A percentile compares a stretch with the other conserved stretches of the same genome.
Conservation (phyloP, 2,329 filamentous ascomycete genomes). For the Apiospora saccharicola region DNA sequence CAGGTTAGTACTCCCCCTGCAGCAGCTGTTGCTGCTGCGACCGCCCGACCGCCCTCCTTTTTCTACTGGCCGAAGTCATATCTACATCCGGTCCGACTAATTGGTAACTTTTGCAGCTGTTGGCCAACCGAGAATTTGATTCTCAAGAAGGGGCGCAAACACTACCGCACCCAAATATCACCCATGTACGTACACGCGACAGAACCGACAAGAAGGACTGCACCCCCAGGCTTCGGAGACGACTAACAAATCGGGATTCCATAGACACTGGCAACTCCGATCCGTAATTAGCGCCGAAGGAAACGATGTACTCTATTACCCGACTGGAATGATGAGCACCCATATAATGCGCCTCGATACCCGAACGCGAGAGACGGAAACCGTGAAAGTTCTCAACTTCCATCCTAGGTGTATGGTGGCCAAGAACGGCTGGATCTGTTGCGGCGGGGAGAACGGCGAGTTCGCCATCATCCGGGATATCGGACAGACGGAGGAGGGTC, state of each 20-base stretch:
- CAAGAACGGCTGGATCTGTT: conserved; percentile 86
- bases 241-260: neutral
- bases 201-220: conserved; percentile 9
- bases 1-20: conserved; percentile 49
- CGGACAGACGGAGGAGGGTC: conserved; percentile 36
- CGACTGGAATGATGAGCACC: conserved; percentile 72
- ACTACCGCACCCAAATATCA: conserved; percentile 72
- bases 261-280: conserved; percentile 85
- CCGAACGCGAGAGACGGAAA: conserved; percentile 73
- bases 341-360: conserved; percentile 74
- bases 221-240: conserved; percentile 2
- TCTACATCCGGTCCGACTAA: conserved; percentile 26
- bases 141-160: conserved; percentile 65
- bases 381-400: conserved; percentile 74
- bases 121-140: conserved; percentile 72
- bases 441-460: conserved; percentile 87
- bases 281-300: conserved; percentile 87
- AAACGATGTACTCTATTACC: conserved; percentile 83
- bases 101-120: conserved; percentile 54
- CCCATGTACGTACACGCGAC: conserved; percentile 61
- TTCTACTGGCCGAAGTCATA: neutral
- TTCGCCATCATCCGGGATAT: conserved; percentile 77
- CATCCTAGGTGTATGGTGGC: conserved; percentile 87
- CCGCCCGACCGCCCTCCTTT: neutral
- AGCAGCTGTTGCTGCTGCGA: neutral